Base-by-base conservation (phyloP, 1,284 basidiomycete species). In the Apiotrichum porosum region DNA sequence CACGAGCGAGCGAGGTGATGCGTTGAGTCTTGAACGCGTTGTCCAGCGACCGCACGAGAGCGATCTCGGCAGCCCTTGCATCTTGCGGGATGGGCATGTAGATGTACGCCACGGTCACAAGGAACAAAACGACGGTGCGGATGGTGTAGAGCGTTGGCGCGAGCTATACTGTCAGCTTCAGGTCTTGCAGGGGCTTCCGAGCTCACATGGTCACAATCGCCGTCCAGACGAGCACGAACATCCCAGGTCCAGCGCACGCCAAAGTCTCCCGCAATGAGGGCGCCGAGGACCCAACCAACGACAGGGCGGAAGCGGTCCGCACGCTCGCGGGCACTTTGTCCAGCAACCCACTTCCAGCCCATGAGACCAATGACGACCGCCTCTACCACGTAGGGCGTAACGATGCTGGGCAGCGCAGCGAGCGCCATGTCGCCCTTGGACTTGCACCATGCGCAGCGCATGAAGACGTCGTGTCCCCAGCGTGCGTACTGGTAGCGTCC, bases 371-470 rank as follows among this genome's bases (percentile, higher is more conserved):
- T 9, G 4, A 66, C 18, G 0, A 59, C 28, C 10, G 49, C 57
- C 19, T 61, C 43, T 5, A 24, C 22, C 34, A 60, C 43, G 38
- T 68, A 69, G 32, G 58, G 56, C 18, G 35, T 33, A 9, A 63
- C 36, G 3, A 64, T 51, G 22, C 41, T 18, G 0, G 68, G 63
- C 14, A 61, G 13, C 8, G 57, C 39, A 19, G 56, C 57, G 23
- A 66, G 19, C 3, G 57, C 35, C 35, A 61, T 65, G 44, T 71
- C 68, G 9, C 30, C n/a, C 4, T 30, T 26, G 6, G 17, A 17
- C 6, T 34, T 17, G 49, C 68, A 71, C 68, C 68, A 71, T n/a
- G 55, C 40, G 47, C 68, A 69, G 14, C 47, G 28, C 9, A 44
- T 19, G 9, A 66, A 33, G 1, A 60, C 35, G 3, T 42, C 22